phyloP scores from a whole-genome alignment of 2,329 filamentous ascomycete genomes.

The Sporothrix euskadiensis region DNA sequence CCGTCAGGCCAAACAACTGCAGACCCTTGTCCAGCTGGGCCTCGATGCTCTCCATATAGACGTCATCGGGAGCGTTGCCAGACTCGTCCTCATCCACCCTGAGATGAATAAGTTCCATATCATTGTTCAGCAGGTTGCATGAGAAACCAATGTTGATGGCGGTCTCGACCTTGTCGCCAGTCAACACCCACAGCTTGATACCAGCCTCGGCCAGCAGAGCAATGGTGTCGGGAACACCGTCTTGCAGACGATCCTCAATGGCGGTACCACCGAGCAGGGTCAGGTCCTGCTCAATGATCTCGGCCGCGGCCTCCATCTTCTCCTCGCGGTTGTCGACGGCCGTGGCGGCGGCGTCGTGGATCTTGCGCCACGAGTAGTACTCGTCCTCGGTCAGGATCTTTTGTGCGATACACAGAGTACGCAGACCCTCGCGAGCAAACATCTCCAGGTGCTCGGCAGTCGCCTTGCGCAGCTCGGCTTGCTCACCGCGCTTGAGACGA shows the following conservation, averaged over 20 bases:
- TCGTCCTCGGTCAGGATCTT: conserved; percentile 77
- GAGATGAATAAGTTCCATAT: conserved; percentile 93
- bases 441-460: conserved; percentile 95
- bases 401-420: conserved; percentile 91
- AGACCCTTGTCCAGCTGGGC: conserved; percentile 74
- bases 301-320: conserved; percentile 85
- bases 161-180: conserved; percentile 97
- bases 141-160: conserved; percentile 99
- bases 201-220: conserved; percentile 86
- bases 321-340: conserved; percentile 86
- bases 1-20: conserved; percentile 72
- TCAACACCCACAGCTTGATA: conserved; percentile 98
- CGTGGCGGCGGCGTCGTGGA: conserved; percentile 84
- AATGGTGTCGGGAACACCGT: conserved; percentile 95
- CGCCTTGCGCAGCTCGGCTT: conserved; percentile 74
- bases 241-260: conserved; percentile 94
- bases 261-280: conserved; percentile 89
- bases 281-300: conserved; percentile 86
- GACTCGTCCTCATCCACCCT: conserved; percentile 76
- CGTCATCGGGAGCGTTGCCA: conserved; percentile 49
- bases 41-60: conserved; percentile 60
- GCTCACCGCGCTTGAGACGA: conserved; percentile 79
- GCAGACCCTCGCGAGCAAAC: conserved; percentile 92
- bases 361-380: conserved; percentile 79
- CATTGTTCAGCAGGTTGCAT: conserved; percentile 94